Percentiles rank a stretch among this genome's conserved stretches.
Evolutionary conservation across 768 basidiomycete genomes (phyloP).

Genomic region (Neoboletus brunneissimus): DNA sequence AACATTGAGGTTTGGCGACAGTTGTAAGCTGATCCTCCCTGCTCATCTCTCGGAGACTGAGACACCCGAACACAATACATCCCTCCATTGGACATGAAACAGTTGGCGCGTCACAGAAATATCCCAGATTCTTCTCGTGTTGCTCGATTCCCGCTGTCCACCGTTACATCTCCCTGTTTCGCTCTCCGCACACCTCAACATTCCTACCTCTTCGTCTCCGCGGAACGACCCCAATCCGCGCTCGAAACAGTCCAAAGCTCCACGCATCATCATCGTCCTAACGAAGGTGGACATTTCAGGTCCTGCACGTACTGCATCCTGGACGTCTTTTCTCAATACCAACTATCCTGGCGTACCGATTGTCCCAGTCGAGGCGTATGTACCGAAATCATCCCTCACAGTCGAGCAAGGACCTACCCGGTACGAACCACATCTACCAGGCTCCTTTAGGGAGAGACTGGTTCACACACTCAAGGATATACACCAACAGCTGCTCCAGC

Average conservation of each 20-base stretch:
- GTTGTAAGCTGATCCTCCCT: slow-evolving; percentile 50
- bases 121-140: slow-evolving; percentile 81
- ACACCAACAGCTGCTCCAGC: slow-evolving; percentile 64
- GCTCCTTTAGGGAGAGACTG: slow-evolving; percentile 58
- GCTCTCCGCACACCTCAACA: slow-evolving; percentile 57
- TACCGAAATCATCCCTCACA: slow-evolving; percentile 39
- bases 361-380: slow-evolving; percentile 76
- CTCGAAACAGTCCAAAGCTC: slow-evolving; percentile 28
- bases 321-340: slow-evolving; percentile 58
- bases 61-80: background rate
- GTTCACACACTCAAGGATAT: slow-evolving; percentile 62
- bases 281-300: slow-evolving; percentile 90
- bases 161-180: slow-evolving; percentile 83
- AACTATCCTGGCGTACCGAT: slow-evolving; percentile 55
- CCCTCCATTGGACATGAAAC: slow-evolving; percentile 7
- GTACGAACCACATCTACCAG: slow-evolving; percentile 67
- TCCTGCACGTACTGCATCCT: slow-evolving; percentile 55
- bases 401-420: slow-evolving; percentile 43
- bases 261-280: slow-evolving; percentile 62
- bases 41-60: slow-evolving; percentile 1
- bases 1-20: slow-evolving; percentile 96
- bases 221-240: slow-evolving; percentile 9
- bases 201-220: slow-evolving; percentile 6
- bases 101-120: slow-evolving; percentile 95
- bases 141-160: slow-evolving; percentile 89